Conservation (phyloP, 179 eudicot genomes). For the Spinacia oleracea region DNA sequence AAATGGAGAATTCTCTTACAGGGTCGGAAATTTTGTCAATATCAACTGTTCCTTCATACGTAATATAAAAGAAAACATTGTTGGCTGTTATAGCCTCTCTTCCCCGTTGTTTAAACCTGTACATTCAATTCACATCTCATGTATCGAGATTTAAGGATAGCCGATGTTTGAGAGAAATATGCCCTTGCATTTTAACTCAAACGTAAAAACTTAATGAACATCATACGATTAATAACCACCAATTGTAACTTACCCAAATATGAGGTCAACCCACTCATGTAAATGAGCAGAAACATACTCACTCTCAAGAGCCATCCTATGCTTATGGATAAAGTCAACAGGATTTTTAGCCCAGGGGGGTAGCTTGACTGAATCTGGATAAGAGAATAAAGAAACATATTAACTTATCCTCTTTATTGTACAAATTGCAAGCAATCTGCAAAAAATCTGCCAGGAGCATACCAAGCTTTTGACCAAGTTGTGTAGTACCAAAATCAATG, state of each 20-base stretch:
- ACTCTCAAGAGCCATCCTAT: constrained; percentile 97
- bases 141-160: background rate
- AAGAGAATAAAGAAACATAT: constrained; percentile 14
- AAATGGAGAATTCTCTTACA: constrained; percentile 47
- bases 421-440: background rate
- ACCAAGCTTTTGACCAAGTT: constrained; percentile 97
- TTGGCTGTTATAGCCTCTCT: constrained; percentile 87
- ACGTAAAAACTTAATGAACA: background rate
- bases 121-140: constrained; percentile 6
- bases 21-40: constrained; percentile 89
- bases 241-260: constrained; percentile 74
- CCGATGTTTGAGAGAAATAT: background rate
- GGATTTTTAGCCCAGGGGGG: constrained; percentile 97
- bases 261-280: constrained; percentile 99
- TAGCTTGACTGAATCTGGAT: constrained; percentile 71
- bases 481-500: constrained; percentile 91
- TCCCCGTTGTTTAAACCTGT: constrained; percentile 95
- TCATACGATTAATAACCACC: background rate
- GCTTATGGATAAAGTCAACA: constrained; percentile 88
- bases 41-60: constrained; percentile 91
- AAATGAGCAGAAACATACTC: constrained; percentile 96
- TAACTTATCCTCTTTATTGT: background rate
- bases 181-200: background rate
- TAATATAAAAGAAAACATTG: constrained; percentile 93
- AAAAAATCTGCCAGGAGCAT: constrained; percentile 19